Evolutionary conservation across 306 rosid species (phyloP).

Genomic region (Casuarina glauca): DNA sequence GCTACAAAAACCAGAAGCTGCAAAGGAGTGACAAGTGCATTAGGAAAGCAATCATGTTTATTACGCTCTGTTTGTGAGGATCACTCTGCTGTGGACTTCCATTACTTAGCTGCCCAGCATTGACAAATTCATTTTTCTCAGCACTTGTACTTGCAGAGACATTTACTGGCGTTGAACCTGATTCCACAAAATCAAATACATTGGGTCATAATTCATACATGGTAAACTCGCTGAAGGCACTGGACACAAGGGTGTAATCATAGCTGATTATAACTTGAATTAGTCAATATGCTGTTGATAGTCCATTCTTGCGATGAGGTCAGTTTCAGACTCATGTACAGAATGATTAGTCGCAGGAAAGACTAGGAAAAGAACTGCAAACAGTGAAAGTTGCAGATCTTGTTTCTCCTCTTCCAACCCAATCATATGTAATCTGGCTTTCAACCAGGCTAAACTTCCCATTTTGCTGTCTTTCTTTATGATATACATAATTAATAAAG

Average conservation of each 20-base stretch:
- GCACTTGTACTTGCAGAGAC: conserved; percentile 68
- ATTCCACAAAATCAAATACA: conserved; percentile 14
- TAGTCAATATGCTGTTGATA: neutral
- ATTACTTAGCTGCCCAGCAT: conserved; percentile 64
- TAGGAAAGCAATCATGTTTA: conserved; percentile 47
- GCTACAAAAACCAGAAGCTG: conserved; percentile 51
- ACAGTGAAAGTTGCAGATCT: too few species aligned
- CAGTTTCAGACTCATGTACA: too few species aligned
- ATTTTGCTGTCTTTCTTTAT: too few species aligned
- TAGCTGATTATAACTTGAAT: neutral
- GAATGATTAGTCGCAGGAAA: too few species aligned
- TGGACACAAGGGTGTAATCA: neutral
- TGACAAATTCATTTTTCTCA: conserved; percentile 73
- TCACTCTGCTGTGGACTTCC: conserved; percentile 39
- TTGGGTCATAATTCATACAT: conserved; percentile 21
- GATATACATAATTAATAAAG: too few species aligned
- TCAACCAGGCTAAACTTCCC: too few species aligned
- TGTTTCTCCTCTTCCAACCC: too few species aligned
- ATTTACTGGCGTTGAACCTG: conserved; percentile 82
- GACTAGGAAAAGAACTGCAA: too few species aligned
- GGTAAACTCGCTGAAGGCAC: conserved; percentile 3
- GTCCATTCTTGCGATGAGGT: neutral
- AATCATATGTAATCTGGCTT: too few species aligned
- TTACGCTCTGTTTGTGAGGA: conserved; percentile 30
- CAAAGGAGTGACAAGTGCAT: conserved; percentile 35